Percentiles rank a stretch among this genome's conserved stretches.
Conservation (phyloP, 2,329 filamentous ascomycete species). For the Trichoderma lentiforme region DNA sequence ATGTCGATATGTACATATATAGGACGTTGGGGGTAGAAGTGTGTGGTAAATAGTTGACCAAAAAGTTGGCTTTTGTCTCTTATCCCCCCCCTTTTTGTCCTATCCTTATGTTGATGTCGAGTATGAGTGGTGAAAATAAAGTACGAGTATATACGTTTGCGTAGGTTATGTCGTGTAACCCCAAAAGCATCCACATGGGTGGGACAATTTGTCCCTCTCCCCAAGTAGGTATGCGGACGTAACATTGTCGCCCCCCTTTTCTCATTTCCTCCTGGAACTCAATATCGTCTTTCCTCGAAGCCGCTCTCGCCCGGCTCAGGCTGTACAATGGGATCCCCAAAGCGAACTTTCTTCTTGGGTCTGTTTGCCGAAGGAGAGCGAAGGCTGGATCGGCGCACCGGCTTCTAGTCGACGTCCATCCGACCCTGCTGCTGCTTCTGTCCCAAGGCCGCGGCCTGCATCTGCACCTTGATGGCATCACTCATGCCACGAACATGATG, state of each 20-base stretch:
- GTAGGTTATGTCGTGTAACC: neutral
- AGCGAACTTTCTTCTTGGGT: neutral
- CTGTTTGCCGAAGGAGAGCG: neutral
- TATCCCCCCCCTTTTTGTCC: neutral
- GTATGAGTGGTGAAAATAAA: neutral
- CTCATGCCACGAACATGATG: conserved; percentile 21
- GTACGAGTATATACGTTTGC: neutral
- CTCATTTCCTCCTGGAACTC: neutral
- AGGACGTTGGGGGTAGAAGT: conserved; percentile 27
- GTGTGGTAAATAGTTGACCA: conserved; percentile 27
- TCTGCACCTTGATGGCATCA: conserved; percentile 23
- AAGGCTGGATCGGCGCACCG: conserved; percentile 10
- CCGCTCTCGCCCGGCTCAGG: neutral
- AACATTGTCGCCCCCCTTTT: neutral
- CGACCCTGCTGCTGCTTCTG: neutral
- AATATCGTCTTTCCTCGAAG: neutral
- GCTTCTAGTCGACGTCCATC: conserved; percentile 12
- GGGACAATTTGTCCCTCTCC: neutral
- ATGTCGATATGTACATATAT: conserved; percentile 41
- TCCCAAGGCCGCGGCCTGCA: neutral
- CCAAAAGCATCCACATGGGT: neutral
- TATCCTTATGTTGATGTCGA: neutral
- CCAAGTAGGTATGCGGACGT: neutral
- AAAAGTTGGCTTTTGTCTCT: neutral
- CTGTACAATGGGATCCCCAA: neutral